These are phyloP conservation scores for Globisporangium irregulare DNA, from an alignment of 352 stramenopile species.

Conservation along the genomic window DNA sequence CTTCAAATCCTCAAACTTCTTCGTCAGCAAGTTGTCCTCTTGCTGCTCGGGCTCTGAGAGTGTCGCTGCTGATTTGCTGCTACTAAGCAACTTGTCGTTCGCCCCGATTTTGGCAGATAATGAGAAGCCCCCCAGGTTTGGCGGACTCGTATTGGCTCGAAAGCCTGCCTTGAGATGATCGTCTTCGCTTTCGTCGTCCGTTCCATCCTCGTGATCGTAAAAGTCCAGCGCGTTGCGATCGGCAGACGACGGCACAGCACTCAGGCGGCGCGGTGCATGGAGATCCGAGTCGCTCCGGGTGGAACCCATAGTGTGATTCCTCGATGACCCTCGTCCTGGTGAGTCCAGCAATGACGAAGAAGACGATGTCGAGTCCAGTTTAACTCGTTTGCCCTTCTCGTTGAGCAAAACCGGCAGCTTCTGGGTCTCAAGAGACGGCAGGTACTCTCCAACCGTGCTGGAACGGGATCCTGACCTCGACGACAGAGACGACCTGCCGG, in stretches of 20 bases:
- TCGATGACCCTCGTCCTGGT: neutral
- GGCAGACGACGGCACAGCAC: constrained; percentile 47
- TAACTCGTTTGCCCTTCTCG: constrained; percentile 29
- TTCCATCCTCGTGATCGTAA: constrained; percentile 34
- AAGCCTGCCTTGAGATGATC: neutral
- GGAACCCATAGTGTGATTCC: constrained; percentile 18
- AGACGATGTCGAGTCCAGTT: constrained; percentile 17
- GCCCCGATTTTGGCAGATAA: neutral
- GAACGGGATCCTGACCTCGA: constrained; percentile 18
- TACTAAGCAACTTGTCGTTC: constrained; percentile 7
- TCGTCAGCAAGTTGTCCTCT: constrained; percentile 32
- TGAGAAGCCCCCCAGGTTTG: constrained; percentile 10
- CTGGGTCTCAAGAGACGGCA: constrained; percentile 33
- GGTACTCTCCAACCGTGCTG: constrained; percentile 28
- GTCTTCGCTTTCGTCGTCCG: constrained; percentile 21
- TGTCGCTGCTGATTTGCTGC: constrained; percentile 19
- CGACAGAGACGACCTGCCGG: constrained; percentile 18
- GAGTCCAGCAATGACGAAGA: constrained; percentile 16
- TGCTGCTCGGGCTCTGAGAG: constrained; percentile 6
- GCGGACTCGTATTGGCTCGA: constrained; percentile 17
- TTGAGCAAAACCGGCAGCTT: constrained; percentile 27
- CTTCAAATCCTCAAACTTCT: constrained; percentile 71
- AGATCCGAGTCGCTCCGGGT: constrained; percentile 64
- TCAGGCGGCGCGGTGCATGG: constrained; percentile 40
- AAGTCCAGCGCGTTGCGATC: constrained; percentile 57